phyloP scores from a whole-genome alignment of 495 filamentous ascomycete species.

The Copromyces sp. region DNA sequence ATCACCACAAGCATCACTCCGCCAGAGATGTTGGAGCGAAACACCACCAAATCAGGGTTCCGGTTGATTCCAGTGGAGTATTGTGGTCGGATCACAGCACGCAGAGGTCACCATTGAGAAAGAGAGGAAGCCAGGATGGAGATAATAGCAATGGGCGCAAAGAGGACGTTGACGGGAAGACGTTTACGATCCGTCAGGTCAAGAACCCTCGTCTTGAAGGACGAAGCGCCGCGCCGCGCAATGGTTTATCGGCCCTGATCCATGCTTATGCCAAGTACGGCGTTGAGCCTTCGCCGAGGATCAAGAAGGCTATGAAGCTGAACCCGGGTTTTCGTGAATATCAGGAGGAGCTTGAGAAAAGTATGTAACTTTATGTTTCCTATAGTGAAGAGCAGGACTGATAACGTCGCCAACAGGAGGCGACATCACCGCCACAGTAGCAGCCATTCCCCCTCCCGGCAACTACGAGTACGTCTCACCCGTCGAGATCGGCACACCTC shows the following conservation, averaged over 20 bases:
- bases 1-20: not conserved
- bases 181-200: slow-evolving; percentile 43
- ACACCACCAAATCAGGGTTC: not conserved
- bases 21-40: not conserved
- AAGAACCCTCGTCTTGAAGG: slow-evolving; percentile 32
- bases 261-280: slow-evolving; percentile 51
- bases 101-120: not conserved
- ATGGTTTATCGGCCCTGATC: slow-evolving; percentile 37
- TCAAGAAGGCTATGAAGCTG: slow-evolving; percentile 20
- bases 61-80: not conserved
- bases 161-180: not conserved
- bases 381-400: not conserved
- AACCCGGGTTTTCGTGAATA: not conserved
- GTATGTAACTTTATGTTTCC: not conserved
- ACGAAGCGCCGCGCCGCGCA: slow-evolving; percentile 1
- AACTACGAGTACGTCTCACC: slow-evolving; percentile 52
- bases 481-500: slow-evolving; percentile 46
- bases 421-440: slow-evolving; percentile 31
- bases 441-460: slow-evolving; percentile 42
- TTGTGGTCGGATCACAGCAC: not conserved
- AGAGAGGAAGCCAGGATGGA: not conserved
- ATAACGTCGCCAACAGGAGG: slow-evolving; percentile 12
- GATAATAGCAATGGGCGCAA: not conserved
- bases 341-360: not conserved
- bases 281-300: slow-evolving; percentile 17